phyloP scores from a whole-genome alignment of 352 stramenopile species.

The Phytophthora sp. region DNA sequence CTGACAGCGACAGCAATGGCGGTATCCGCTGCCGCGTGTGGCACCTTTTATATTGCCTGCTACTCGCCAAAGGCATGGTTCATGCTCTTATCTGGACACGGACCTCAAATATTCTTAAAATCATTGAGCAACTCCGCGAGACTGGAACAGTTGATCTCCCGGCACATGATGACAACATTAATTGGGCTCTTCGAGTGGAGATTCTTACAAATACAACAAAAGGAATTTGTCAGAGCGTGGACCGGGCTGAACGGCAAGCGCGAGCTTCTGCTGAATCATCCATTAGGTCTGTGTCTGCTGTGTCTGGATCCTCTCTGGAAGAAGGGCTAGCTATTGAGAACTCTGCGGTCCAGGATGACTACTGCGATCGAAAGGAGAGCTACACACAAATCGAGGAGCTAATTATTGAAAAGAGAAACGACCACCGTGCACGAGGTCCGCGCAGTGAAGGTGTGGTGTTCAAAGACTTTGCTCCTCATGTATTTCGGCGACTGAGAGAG shows the following conservation, averaged over 20 bases:
- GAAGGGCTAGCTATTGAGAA: slow-evolving; percentile 11
- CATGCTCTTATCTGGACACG: slow-evolving; percentile 85
- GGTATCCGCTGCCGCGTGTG: slow-evolving; percentile 69
- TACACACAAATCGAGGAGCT: slow-evolving; percentile 83
- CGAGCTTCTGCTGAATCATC: slow-evolving; percentile 43
- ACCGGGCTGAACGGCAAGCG: slow-evolving; percentile 68
- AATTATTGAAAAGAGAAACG: slow-evolving; percentile 71
- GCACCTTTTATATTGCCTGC: slow-evolving; percentile 72
- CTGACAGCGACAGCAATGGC: slow-evolving; percentile 11
- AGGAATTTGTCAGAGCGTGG: slow-evolving; percentile 82
- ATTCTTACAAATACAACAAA: slow-evolving; percentile 89
- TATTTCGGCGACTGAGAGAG: slow-evolving; percentile 74
- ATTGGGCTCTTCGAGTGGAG: slow-evolving; percentile 85
- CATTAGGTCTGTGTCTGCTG: slow-evolving; percentile 16
- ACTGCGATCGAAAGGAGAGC: slow-evolving; percentile 68
- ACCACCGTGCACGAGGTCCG: slow-evolving; percentile 39
- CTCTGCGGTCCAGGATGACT: slow-evolving; percentile 32
- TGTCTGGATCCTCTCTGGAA: slow-evolving; percentile 26
- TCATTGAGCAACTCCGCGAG: slow-evolving; percentile 72
- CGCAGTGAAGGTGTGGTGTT: slow-evolving; percentile 72
- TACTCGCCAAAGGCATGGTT: slow-evolving; percentile 82
- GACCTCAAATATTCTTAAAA: slow-evolving; percentile 81
- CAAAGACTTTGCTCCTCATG: slow-evolving; percentile 81
- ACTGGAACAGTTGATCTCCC: slow-evolving; percentile 68
- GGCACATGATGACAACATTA: slow-evolving; percentile 81